Evolutionary conservation across 306 rosid genomes (phyloP), one percentile per base, ranked within the genome.

Genomic region (Trichosanthes cucumerina): DNA sequence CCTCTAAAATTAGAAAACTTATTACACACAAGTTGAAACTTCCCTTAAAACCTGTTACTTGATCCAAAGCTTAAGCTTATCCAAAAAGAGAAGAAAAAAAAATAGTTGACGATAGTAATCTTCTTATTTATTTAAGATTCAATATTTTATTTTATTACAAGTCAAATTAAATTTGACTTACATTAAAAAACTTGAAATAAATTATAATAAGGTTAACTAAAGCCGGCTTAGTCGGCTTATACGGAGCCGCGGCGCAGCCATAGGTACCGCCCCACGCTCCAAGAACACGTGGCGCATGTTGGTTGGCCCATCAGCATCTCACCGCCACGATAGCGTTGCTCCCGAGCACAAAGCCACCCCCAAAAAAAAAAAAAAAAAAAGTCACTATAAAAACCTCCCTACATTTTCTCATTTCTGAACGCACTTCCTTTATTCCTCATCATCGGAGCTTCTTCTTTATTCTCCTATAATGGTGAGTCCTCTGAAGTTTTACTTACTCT

Each of bases 301-400:
- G 21, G 58, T 46, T 71, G 56, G 56, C 1, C 7, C 5, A 9
- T 21, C 75, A 69, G 10, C 75, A 69, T 41, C 34, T 4, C 75
- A 68, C 54, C 75, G 26, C 19, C 75, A 69, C 75, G 53, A 69
- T 41, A 21, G n/a, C 75, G 75, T 21, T 69, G 50, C 75, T 41
- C 75, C 75, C 34, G 75, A 69, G 75, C 75, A 69, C 33, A 49
- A 39, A 18, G 23, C 58, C 58, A 16, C 47, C 47, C 60, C n/a
- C 60, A 56, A 24, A 56, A 12, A 59, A 59, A 23, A 24, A 26
- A 26, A 7, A 62, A 24, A 11, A 2, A 33, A 63, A 34, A 64
- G 16, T 28, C 53, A 23, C 53, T 69, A 69, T 69, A 69, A 41
- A 69, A 69, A 0, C 53, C 34, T 11, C 33, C 43, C 53, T 23